A percentile compares a stretch with the other conserved stretches of the same genome.
Evolutionary conservation across 2,329 filamentous ascomycete genomes (phyloP).

Genomic region (Fusarium papillatum): DNA sequence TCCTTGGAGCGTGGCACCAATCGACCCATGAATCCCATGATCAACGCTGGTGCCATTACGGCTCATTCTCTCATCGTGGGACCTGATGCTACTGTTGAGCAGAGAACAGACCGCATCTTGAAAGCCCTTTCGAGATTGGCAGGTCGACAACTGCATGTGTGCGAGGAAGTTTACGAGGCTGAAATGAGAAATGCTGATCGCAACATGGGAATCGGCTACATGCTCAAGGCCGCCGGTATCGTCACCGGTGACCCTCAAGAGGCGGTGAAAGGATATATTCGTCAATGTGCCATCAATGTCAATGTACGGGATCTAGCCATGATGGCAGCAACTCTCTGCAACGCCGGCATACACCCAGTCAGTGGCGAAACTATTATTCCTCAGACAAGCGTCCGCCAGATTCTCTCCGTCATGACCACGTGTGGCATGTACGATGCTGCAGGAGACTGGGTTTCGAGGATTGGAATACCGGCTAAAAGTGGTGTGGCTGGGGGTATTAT

Average conservation of each 20-base stretch:
- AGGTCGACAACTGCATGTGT: slow-evolving; percentile 50
- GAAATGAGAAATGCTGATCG: slow-evolving; percentile 51
- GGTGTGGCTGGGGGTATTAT: slow-evolving; percentile 51
- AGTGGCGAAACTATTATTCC: slow-evolving; percentile 51
- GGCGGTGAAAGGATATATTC: slow-evolving; percentile 54
- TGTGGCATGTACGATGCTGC: slow-evolving; percentile 58
- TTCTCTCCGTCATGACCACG: slow-evolving; percentile 57
- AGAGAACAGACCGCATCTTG: slow-evolving; percentile 53
- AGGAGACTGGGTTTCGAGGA: slow-evolving; percentile 54
- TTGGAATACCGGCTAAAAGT: slow-evolving; percentile 55
- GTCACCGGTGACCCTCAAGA: slow-evolving; percentile 51
- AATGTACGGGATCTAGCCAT: slow-evolving; percentile 56
- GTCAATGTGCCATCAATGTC: slow-evolving; percentile 56
- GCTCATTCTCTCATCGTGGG: slow-evolving; percentile 49
- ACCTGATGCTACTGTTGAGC: slow-evolving; percentile 48
- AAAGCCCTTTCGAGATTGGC: slow-evolving; percentile 50
- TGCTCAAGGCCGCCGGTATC: slow-evolving; percentile 56
- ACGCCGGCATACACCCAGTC: slow-evolving; percentile 52
- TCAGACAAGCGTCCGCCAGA: slow-evolving; percentile 52
- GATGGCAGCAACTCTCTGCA: slow-evolving; percentile 55
- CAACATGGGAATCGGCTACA: slow-evolving; percentile 54
- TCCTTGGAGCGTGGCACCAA: slow-evolving; percentile 48
- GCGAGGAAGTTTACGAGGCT: slow-evolving; percentile 55
- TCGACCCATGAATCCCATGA: slow-evolving; percentile 53
- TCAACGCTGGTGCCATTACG: slow-evolving; percentile 52